These are phyloP conservation scores for Aquanectria penicillioides DNA, from an alignment of 2,329 filamentous ascomycete species.

Conservation along the genomic window DNA sequence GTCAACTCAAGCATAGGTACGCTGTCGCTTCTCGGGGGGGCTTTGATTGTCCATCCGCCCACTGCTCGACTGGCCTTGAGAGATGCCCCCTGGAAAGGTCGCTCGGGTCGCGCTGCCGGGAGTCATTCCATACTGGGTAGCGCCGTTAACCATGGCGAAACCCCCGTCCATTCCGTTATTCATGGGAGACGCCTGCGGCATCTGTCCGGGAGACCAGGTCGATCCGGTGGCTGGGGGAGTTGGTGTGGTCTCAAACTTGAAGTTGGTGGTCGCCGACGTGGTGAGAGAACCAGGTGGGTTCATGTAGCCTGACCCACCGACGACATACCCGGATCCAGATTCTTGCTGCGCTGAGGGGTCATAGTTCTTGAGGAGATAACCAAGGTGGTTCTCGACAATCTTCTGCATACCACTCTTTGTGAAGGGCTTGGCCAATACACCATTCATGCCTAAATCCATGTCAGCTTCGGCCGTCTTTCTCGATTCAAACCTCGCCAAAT, in stretches of 20 bases:
- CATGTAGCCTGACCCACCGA: conserved; percentile 48
- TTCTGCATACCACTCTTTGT: conserved; percentile 87
- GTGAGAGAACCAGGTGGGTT: conserved; percentile 44
- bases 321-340: conserved; percentile 47
- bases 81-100: conserved; percentile 38
- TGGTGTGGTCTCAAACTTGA: conserved; percentile 67
- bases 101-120: conserved; percentile 44
- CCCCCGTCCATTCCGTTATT: conserved; percentile 53
- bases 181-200: conserved; percentile 60
- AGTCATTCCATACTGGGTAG: conserved; percentile 50
- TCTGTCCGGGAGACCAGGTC: conserved; percentile 63
- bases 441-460: conserved; percentile 85
- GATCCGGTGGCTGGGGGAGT: conserved; percentile 60
- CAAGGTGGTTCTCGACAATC: conserved; percentile 88
- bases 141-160: conserved; percentile 58
- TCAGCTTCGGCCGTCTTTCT: conserved; percentile 36
- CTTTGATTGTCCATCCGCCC: conserved; percentile 53
- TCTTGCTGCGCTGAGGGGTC: conserved; percentile 59
- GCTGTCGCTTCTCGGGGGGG: conserved; percentile 63
- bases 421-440: conserved; percentile 96
- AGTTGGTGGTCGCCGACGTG: conserved; percentile 35
- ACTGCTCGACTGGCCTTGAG: conserved; percentile 27
- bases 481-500: not conserved
- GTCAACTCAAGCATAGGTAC: conserved; percentile 43
- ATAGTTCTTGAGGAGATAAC: conserved; percentile 77